Base-by-base conservation (phyloP, 805 yeast species). In the Yamadazyma paraphyllophila region DNA sequence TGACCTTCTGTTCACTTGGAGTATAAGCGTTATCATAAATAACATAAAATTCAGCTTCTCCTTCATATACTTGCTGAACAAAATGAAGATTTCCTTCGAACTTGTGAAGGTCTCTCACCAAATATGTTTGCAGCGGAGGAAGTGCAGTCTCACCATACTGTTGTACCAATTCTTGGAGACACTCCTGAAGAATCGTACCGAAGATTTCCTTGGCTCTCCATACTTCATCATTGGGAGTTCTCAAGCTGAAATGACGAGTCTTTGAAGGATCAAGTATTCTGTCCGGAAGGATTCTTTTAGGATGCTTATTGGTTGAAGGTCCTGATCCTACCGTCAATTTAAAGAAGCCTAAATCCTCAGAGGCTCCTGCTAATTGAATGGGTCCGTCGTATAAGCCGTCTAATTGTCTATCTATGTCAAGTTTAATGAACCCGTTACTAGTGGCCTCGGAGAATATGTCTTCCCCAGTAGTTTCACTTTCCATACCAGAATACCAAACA, bases 131-230 rank as follows among this genome's bases (percentile, higher is more conserved):
- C 24, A 67, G 69, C 0, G 82, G 71, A 1, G 82, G 80, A 11
- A 75, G 45, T 2, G 55, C 52, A 3, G 55, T 51, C n/a, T 44
- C 24, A 1, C 57, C 59, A 33, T 54, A 58, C 7, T 46, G 53
- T 17, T 65, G 67, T 25, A 69, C 54, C 24, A 83, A 57, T 4
- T 66, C 61, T 43, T 75, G 66, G n/a, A 90, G 66, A 7, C 87
- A 80, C 41, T 90, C 94, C 53, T 84, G 83, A 33, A 89, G 54
- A 46, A 90, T 50, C 0, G 88, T 78, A 59, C 80, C 67, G 58
- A 82, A 89, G 4, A 91, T 76, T 44, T 89, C 96, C 46, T 75
- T 76, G 4, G 92, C 94, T 56, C 74, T 75, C 96, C 97, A 90
- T 7, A 78, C 73, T 46, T 81, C 75, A 31, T 78, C 85, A 49